Percentiles rank a stretch among this genome's conserved stretches.
Evolutionary conservation across 495 filamentous ascomycete genomes (phyloP).

Genomic region (Parmelia sp.): DNA sequence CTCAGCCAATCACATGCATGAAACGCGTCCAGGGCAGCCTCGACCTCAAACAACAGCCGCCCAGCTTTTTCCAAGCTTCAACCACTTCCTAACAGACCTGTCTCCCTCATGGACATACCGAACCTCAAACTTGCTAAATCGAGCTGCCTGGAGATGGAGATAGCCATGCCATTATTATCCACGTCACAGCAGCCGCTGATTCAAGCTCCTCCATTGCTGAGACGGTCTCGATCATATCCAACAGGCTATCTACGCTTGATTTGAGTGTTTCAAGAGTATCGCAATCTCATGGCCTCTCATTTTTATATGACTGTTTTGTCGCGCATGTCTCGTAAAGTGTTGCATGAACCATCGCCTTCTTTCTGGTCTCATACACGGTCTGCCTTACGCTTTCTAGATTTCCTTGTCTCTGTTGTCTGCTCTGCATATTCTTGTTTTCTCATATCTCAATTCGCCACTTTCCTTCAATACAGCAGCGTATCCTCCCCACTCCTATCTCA

Average conservation of each 20-base stretch:
- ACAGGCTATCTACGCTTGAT: conserved; percentile 1
- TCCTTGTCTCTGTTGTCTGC: conserved; percentile 5
- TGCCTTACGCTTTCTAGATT: conserved; percentile 14
- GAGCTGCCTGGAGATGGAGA: background rate
- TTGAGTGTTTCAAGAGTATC: conserved; percentile 19
- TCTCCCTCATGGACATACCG: conserved; percentile 1
- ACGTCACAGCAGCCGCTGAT: conserved; percentile 23
- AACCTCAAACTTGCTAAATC: conserved; percentile 8
- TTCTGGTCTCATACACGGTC: conserved; percentile 3
- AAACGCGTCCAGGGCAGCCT: conserved; percentile 2
- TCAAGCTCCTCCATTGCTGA: conserved; percentile 17
- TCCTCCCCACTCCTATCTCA: background rate
- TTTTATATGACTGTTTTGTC: conserved; percentile 16
- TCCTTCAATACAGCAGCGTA: conserved; percentile 1
- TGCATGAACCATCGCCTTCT: conserved; percentile 1
- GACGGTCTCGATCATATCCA: conserved; percentile 2
- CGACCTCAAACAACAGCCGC: conserved; percentile 16
- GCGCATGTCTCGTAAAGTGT: conserved; percentile 7
- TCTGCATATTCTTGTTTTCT: conserved; percentile 7
- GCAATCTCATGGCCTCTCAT: conserved; percentile 17
- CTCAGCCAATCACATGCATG: conserved; percentile 12
- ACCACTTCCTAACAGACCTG: conserved; percentile 4
- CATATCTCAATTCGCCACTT: background rate
- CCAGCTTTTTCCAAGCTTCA: conserved; percentile 16
- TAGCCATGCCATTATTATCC: conserved; percentile 7